Evolutionary conservation across 2,329 filamentous ascomycete genomes (phyloP).

Genomic region (Fusarium proliferatum): DNA sequence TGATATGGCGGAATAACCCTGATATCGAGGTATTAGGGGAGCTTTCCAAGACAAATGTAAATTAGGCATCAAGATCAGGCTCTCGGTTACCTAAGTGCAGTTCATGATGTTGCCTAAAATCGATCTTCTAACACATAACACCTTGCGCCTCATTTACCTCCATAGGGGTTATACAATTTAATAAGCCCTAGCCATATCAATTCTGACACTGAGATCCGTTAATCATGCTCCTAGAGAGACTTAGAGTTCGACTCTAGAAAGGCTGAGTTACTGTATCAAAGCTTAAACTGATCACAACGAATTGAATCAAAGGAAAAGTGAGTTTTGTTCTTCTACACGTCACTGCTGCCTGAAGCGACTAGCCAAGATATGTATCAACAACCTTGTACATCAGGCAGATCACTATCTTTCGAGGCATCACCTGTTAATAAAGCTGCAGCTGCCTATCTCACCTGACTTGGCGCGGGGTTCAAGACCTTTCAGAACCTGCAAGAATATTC

Average conservation of each 20-base stretch:
- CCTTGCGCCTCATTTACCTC: too few species aligned
- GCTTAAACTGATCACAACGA: background rate
- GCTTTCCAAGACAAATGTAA: too few species aligned
- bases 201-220: background rate
- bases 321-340: background rate
- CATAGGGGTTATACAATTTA: too few species aligned
- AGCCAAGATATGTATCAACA: accelerated
- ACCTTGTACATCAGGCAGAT: too few species aligned
- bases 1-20: too few species aligned
- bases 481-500: background rate
- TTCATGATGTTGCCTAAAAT: background rate
- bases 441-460: background rate
- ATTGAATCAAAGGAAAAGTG: background rate
- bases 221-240: accelerated
- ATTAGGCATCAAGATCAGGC: too few species aligned
- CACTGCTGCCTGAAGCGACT: background rate
- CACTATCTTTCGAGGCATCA: background rate
- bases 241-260: too few species aligned
- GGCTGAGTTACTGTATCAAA: too few species aligned
- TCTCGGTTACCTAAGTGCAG: too few species aligned
- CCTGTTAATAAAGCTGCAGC: background rate
- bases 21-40: too few species aligned
- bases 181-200: background rate
- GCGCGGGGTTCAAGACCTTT: background rate
- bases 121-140: too few species aligned